Base-by-base conservation (phyloP, 768 basidiomycete species). In the Asterophora lycoperdoides region DNA sequence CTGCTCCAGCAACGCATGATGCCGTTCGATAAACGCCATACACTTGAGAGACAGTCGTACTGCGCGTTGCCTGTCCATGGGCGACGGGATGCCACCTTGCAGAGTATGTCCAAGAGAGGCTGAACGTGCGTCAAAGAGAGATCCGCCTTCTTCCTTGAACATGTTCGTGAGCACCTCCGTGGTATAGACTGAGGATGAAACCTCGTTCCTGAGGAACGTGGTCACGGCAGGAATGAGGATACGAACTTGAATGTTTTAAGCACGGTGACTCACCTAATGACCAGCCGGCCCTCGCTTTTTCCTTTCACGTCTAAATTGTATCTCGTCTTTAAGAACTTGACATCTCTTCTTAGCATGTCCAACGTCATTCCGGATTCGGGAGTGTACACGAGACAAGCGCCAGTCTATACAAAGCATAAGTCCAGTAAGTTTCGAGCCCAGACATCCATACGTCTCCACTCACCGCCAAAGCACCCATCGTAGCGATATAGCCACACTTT, bases 51-150 rank as follows among this genome's bases (percentile, higher is more conserved):
- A 83, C 37, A 97, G 78, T 28, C 96, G 86, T 6, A 88, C 85
- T 3, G 92, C 96, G 20, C 92, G 88, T 0, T 87, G 83, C 43
- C 95, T 89, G 70, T 98, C 96, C 58, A 90, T 77, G 0, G 96
- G 96, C 0, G 95, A 96, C 4, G 96, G 96, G 14, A 92, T 83
- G 2, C 93, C 93, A 7, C 96, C 96, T 61, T 99, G 96, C 2
- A 99, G 72, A 4, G 94, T 98, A 70, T 99, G 96, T 13, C 96
- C 96, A 15, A 99, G 81, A 1, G 92, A 88, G n/a, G 95, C 96
- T 15, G 84, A 89, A 41, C 96, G 86, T 15, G 96, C 83, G 69
- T 99, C 96, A 62, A 98, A 99, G 18, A 97, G 74, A 5, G 75
- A 54, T 19, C 84, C 84, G n/a, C 96, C 96, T 68, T 98, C 95